phyloP scores from a whole-genome alignment of 192 early-diverging fungal species.

The Linnemannia schmuckeri region DNA sequence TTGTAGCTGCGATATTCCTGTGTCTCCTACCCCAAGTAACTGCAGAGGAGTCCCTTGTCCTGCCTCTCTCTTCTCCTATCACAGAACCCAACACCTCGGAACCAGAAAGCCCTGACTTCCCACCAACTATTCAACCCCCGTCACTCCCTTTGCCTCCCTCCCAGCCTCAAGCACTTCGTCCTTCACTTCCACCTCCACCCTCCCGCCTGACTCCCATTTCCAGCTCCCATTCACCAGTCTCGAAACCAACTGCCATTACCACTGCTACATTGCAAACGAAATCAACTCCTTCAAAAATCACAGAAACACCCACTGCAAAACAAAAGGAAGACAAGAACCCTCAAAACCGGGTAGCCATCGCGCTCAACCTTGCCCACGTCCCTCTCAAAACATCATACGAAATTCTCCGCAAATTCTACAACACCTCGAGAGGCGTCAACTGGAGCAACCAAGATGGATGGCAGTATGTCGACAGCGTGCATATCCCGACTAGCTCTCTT shows the following conservation, averaged over 20 bases:
- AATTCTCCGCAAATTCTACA: conserved; percentile 36
- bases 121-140: neutral
- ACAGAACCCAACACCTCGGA: neutral
- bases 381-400: conserved; percentile 37
- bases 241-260: neutral
- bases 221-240: neutral
- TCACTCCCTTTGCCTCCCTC: neutral
- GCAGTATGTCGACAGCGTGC: conserved; percentile 40
- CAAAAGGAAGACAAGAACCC: neutral
- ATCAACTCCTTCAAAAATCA: neutral
- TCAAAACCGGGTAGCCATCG: conserved; percentile 18
- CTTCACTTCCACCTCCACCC: neutral
- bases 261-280: neutral
- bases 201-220: neutral
- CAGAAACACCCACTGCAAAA: neutral
- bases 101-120: neutral
- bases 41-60: conserved; percentile 3
- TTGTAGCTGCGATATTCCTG: neutral
- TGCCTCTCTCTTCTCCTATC: neutral
- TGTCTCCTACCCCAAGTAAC: neutral
- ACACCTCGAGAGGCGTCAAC: conserved; percentile 18
- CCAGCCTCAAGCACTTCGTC: neutral
- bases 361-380: conserved; percentile 17
- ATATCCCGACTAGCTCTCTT: neutral
- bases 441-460: conserved; percentile 53